phyloP scores from a whole-genome alignment of 2,329 filamentous ascomycete genomes.

The Trichoderma asperellum region DNA sequence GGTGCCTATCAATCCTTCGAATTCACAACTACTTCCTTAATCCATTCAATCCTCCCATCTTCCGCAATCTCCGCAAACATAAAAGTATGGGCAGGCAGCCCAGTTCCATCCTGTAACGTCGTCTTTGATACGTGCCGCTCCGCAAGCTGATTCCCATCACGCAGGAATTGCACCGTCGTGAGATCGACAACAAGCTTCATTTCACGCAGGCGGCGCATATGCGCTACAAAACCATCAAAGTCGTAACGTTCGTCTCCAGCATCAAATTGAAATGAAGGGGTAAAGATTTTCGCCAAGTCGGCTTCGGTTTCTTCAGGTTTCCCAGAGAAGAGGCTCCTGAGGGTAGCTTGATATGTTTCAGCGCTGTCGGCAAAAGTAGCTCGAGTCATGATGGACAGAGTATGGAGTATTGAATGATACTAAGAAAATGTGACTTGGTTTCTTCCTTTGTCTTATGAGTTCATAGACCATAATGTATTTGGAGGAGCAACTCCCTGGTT shows the following conservation, averaged over 20 bases:
- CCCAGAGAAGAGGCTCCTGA: slow-evolving; percentile 28
- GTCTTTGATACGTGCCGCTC: slow-evolving; percentile 24
- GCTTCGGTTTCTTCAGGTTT: slow-evolving; percentile 23
- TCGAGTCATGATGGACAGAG: neutral
- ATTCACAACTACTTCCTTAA: slow-evolving; percentile 22
- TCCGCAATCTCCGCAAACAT: slow-evolving; percentile 28
- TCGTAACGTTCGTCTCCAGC: slow-evolving; percentile 18
- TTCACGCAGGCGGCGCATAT: slow-evolving; percentile 28
- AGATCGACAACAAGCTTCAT: slow-evolving; percentile 23
- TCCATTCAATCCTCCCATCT: slow-evolving; percentile 27
- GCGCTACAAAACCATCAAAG: slow-evolving; percentile 26
- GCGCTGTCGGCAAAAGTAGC: slow-evolving; percentile 27
- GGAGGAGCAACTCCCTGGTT: neutral
- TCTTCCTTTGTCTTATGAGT: neutral
- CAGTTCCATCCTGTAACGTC: slow-evolving; percentile 20
- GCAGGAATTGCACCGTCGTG: slow-evolving; percentile 26
- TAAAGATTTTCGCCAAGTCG: slow-evolving; percentile 25
- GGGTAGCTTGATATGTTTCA: slow-evolving; percentile 27
- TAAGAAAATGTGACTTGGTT: neutral
- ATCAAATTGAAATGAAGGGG: slow-evolving; percentile 11
- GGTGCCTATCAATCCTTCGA: neutral
- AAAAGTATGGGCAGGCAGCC: slow-evolving; percentile 23
- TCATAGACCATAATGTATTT: neutral
- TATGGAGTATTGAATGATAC: neutral
- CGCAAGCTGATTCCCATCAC: slow-evolving; percentile 27